These are phyloP conservation scores for Alnus rubra DNA, from an alignment of 306 rosid genomes.

Conservation along the genomic window DNA sequence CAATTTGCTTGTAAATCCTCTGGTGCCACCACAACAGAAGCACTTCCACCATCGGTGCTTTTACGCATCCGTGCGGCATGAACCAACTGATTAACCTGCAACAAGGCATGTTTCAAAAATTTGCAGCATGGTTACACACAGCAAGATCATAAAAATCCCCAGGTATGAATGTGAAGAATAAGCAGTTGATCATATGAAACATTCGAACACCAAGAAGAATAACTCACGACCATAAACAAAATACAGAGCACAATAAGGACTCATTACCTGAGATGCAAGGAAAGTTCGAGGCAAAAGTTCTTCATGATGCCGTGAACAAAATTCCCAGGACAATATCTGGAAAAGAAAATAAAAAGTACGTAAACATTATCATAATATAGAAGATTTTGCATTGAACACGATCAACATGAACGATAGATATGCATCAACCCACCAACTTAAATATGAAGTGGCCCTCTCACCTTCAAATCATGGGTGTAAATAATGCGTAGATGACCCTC, in stretches of 20 bases:
- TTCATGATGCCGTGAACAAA: constrained; percentile 45
- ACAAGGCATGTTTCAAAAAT: not conserved
- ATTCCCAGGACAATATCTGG: constrained; percentile 47
- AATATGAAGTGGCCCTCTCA: constrained; percentile 4
- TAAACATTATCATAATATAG: not conserved
- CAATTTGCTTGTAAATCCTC: constrained; percentile 18
- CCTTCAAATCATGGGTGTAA: constrained; percentile 41
- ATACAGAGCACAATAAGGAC: not conserved
- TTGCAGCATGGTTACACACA: not conserved
- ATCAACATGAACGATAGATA: constrained; percentile 1
- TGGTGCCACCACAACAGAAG: constrained; percentile 9
- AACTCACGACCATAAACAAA: not conserved
- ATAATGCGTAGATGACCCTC: constrained; percentile 43
- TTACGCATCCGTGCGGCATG: constrained; percentile 32
- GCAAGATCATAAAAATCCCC: constrained; percentile 10
- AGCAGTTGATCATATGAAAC: not conserved
- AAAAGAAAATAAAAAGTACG: not conserved
- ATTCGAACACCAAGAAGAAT: not conserved
- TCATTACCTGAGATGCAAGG: constrained; percentile 38
- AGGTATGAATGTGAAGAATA: not conserved
- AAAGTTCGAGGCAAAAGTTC: constrained; percentile 36
- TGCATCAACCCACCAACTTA: not conserved
- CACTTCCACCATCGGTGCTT: constrained; percentile 11
- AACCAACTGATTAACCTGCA: constrained; percentile 36
- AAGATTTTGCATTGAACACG: not conserved